These are phyloP conservation scores for Boletus huronensis DNA, from an alignment of 768 basidiomycete species.

Conservation along the genomic window DNA sequence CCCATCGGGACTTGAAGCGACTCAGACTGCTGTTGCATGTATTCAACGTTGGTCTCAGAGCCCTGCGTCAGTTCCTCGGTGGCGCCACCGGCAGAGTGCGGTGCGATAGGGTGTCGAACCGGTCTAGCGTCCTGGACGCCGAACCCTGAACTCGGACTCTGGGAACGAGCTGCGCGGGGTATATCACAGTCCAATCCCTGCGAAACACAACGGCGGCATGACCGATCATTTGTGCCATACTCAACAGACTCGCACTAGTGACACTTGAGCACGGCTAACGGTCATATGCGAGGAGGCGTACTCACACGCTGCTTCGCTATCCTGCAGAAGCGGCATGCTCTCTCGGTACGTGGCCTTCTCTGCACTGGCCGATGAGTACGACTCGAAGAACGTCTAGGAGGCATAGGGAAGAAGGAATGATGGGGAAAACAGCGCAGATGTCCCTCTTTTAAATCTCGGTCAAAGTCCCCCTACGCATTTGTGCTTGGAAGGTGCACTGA, in stretches of 20 bases:
- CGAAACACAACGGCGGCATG: slow-evolving; percentile 23
- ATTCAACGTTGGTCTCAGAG: not conserved
- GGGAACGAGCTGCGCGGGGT: slow-evolving; percentile 13
- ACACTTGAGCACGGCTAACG: slow-evolving; percentile 1
- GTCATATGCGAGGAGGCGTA: not conserved
- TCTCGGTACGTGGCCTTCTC: slow-evolving; percentile 12
- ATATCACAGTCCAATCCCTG: slow-evolving; percentile 14
- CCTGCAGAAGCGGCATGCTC: slow-evolving; percentile 21
- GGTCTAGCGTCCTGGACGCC: slow-evolving; percentile 9
- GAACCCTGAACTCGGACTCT: slow-evolving; percentile 18
- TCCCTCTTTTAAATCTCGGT: slow-evolving; percentile 19
- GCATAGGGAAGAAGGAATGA: slow-evolving; percentile 16
- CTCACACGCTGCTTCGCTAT: slow-evolving; percentile 19
- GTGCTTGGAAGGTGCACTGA: slow-evolving; percentile 5
- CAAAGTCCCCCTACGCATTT: slow-evolving; percentile 8
- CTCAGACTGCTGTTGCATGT: slow-evolving; percentile 7
- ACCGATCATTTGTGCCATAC: slow-evolving; percentile 14
- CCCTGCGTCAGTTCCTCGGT: slow-evolving; percentile 4
- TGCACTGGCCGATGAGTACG: slow-evolving; percentile 7
- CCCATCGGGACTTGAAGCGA: not conserved
- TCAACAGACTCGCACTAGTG: slow-evolving; percentile 17
- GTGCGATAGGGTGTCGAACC: not conserved
- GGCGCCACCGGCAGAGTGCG: slow-evolving; percentile 5
- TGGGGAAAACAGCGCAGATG: slow-evolving; percentile 1
- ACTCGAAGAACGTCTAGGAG: slow-evolving; percentile 4